A percentile compares a stretch with the other conserved stretches of the same genome.
Evolutionary conservation across 148 eudicot species (phyloP).

Genomic region (Rhododendron ferrugineum): DNA sequence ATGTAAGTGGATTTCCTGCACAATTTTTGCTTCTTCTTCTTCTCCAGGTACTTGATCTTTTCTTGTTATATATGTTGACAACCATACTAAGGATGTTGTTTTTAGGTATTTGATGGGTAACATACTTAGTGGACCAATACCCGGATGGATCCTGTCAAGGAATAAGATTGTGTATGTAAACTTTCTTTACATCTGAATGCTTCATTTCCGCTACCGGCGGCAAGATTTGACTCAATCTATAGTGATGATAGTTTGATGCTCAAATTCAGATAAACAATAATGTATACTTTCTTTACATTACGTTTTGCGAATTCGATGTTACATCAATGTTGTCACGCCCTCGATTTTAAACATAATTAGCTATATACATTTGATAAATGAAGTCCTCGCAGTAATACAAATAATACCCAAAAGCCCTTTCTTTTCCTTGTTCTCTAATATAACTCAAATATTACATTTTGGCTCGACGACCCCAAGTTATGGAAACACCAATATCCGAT

Average conservation of each 20-base stretch:
- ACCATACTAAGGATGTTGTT: slow-evolving; percentile 3
- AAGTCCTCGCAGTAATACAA: too few relatives aligned
- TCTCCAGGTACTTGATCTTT: slow-evolving; percentile 18
- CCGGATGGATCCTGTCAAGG: slow-evolving; percentile 32
- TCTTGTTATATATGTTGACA: neutral
- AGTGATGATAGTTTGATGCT: neutral
- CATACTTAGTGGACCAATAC: slow-evolving; percentile 41
- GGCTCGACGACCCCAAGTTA: too few relatives aligned
- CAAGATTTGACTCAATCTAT: neutral
- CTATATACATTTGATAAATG: too few relatives aligned
- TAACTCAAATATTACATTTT: too few relatives aligned
- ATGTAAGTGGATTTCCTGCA: slow-evolving; percentile 29
- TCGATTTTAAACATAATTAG: too few relatives aligned
- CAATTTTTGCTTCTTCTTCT: neutral
- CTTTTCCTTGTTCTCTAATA: too few relatives aligned
- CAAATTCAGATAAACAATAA: neutral
- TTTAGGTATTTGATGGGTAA: slow-evolving; percentile 47
- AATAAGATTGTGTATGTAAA: slow-evolving; percentile 37
- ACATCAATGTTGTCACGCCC: too few relatives aligned
- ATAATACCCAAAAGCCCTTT: too few relatives aligned
- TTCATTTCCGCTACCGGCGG: neutral
- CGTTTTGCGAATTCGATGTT: neutral
- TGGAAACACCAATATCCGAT: too few relatives aligned
- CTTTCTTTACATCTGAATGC: neutral
- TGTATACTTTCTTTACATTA: neutral